Base-by-base conservation (phyloP, 345 rosid genomes). In the Excoecaria cochinchinensis region DNA sequence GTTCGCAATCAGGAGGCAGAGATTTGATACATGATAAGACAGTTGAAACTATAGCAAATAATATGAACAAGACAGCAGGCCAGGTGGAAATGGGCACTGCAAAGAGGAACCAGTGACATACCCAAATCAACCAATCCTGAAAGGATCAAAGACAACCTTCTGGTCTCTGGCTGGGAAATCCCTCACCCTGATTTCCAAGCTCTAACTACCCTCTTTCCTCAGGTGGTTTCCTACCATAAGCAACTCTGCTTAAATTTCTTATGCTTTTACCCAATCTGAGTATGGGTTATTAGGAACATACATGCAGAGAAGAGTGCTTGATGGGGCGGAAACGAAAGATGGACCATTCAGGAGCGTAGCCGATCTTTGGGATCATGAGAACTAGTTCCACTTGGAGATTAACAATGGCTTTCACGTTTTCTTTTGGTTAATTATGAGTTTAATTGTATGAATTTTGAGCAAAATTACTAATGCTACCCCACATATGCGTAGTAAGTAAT, bases 361-460 rank as follows among this genome's bases (percentile, higher is more conserved):
- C 8, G 89, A 85, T 68, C 71, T 86, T 36, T 90, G 88, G 91
- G 94, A 88, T 72, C 78, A 84, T 65, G 91, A 84, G 77, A 88
- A 82, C 71, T 82, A 78, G 83, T 24, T 40, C 48, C 16, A 12
- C 9, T 22, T 31, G 44, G 60, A 36, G 31, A 31, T 31, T 31
- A 31, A 31, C 31, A 31, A 31, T 31, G 31, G 31, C 31, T 31
- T 31, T 31, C 31, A 31, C 31, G 31, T 31, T 31, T 31, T 31
- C 31, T 31, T 31, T 44, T 44, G 4, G 48, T 44, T 44, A 6
- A 44, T 44, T 44, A 44, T 44, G 48, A 44, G 9, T 44, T 31
- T 31, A 31, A 31, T 31, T 31, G 31, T 31, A 31, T 0, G 31
- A 31, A 31, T 31, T 31, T 0, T 31, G 31, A 31, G 31, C 31